A percentile compares a stretch with the other conserved stretches of the same genome.
Evolutionary conservation across 345 rosid genomes (phyloP).

Genomic region (Clarkia xantiana): DNA sequence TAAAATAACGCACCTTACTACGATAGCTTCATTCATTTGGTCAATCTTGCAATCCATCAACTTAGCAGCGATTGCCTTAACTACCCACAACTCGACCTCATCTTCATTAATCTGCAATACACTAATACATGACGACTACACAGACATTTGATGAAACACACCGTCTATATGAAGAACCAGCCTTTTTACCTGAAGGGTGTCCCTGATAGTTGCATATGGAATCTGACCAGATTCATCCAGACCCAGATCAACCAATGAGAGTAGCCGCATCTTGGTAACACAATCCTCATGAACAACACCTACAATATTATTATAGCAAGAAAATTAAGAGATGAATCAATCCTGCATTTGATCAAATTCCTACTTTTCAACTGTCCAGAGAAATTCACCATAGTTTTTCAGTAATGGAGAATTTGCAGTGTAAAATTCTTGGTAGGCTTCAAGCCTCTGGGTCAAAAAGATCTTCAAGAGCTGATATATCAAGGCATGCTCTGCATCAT

Average conservation of each 20-base stretch:
- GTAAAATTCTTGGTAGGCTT: conserved; percentile 65
- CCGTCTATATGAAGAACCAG: not conserved
- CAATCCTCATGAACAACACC: conserved; percentile 85
- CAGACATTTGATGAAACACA: conserved; percentile 1
- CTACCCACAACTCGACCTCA: conserved; percentile 81
- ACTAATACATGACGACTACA: not conserved
- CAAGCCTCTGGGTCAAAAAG: conserved; percentile 64
- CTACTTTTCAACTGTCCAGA: no score
- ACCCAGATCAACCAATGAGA: conserved; percentile 73
- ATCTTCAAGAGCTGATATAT: conserved; percentile 77
- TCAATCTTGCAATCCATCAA: conserved; percentile 75
- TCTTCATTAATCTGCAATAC: conserved; percentile 47
- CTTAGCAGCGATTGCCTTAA: conserved; percentile 72
- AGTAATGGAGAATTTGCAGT: conserved; percentile 52
- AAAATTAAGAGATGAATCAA: no score
- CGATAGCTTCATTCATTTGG: conserved; percentile 73
- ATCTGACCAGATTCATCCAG: conserved; percentile 57
- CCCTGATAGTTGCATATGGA: conserved; percentile 50
- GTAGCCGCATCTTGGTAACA: conserved; percentile 69
- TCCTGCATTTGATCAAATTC: no score
- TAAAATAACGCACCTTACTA: conserved; percentile 45
- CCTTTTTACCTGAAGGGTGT: conserved; percentile 47
- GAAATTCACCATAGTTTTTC: conserved; percentile 52
- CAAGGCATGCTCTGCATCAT: conserved; percentile 50
- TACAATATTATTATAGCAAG: no score